Percentiles rank a stretch among this genome's conserved stretches.
Conservation (phyloP, 2,329 filamentous ascomycete species). For the Lachnellula subtilissima region DNA sequence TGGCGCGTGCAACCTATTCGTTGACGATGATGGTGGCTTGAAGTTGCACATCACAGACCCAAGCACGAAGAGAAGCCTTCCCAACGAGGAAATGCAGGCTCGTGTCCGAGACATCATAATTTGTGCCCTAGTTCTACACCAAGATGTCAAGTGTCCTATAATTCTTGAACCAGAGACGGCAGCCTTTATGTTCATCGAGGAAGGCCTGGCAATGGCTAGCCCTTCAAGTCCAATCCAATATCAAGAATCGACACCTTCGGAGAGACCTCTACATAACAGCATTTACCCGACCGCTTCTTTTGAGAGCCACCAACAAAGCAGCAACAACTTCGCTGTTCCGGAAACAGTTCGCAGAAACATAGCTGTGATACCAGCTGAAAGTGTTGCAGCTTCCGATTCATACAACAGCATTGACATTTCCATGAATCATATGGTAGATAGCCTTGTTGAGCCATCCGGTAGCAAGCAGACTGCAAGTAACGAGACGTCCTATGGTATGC, state of each 20-base stretch:
- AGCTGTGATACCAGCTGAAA: slow-evolving; percentile 7
- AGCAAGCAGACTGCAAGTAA: slow-evolving; percentile 33
- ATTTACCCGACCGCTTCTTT: not conserved
- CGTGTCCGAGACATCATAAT: slow-evolving; percentile 58
- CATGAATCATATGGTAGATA: slow-evolving; percentile 54
- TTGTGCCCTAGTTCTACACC: slow-evolving; percentile 55
- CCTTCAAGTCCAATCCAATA: slow-evolving; percentile 15
- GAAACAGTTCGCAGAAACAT: not conserved
- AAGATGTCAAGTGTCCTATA: slow-evolving; percentile 37
- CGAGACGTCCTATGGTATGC: slow-evolving; percentile 52
- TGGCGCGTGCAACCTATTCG: slow-evolving; percentile 46
- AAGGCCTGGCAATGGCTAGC: slow-evolving; percentile 44
- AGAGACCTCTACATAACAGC: not conserved
- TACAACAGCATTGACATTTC: slow-evolving; percentile 38
- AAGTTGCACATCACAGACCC: slow-evolving; percentile 46
- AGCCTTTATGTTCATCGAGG: slow-evolving; percentile 49
- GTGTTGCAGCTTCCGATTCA: slow-evolving; percentile 18
- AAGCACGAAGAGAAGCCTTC: slow-evolving; percentile 47
- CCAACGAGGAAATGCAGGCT: slow-evolving; percentile 62
- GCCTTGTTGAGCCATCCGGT: slow-evolving; percentile 41
- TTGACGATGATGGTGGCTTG: slow-evolving; percentile 32
- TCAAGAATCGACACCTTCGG: slow-evolving; percentile 32
- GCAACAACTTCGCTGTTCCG: not conserved
- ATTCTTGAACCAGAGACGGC: slow-evolving; percentile 38
- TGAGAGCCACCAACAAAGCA: not conserved